Conservation (phyloP, 495 filamentous ascomycete genomes). For the Emericellopsis terricola region DNA sequence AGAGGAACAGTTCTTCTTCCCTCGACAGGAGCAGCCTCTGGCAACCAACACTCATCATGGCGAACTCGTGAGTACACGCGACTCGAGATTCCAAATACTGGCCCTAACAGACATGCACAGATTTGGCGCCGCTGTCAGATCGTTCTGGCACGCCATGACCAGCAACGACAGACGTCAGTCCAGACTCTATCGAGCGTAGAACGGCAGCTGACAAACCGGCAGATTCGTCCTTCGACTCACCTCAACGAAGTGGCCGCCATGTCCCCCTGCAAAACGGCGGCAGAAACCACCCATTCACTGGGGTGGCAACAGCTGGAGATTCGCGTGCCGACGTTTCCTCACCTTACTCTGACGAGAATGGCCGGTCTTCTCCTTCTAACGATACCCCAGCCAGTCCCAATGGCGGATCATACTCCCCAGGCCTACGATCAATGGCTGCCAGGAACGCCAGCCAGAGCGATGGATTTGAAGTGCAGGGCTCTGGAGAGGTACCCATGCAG, state of each 20-base stretch:
- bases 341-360: conserved; percentile 54
- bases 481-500: conserved; percentile 89
- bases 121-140: conserved; percentile 45
- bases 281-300: conserved; percentile 51
- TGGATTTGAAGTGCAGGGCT: conserved; percentile 44
- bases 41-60: no score
- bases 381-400: conserved; percentile 44
- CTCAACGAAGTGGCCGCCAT: conserved; percentile 67
- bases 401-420: conserved; percentile 72
- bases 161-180: conserved; percentile 39
- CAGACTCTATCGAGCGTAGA: conserved; percentile 10
- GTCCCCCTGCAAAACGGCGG: conserved; percentile 58
- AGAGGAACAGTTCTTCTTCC: no score
- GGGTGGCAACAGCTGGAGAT: conserved; percentile 60
- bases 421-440: conserved; percentile 59
- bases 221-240: conserved; percentile 73
- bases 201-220: no score
- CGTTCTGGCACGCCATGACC: conserved; percentile 96
- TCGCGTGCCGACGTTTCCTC: conserved; percentile 57
- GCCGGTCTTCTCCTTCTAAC: conserved; percentile 32
- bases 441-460: conserved; percentile 39
- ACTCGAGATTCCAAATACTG: no score
- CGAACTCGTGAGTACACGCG: neutral
- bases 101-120: no score
- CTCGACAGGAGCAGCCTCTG: no score